A percentile compares a stretch with the other conserved stretches of the same genome.
Evolutionary conservation across 2,329 filamentous ascomycete genomes (phyloP).

Genomic region (Neonectria coccinea): DNA sequence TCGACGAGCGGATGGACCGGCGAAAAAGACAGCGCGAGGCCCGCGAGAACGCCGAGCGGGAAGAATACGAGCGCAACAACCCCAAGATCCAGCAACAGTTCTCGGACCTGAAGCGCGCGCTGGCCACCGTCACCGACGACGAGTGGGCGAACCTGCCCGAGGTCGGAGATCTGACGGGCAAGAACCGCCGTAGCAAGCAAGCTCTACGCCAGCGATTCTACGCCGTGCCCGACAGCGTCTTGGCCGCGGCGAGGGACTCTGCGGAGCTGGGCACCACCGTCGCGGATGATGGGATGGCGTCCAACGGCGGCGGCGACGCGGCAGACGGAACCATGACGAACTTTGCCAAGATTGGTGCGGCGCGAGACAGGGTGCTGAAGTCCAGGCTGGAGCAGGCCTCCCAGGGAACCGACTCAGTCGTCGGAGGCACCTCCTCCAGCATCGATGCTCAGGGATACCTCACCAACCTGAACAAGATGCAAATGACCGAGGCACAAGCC

Average conservation of each 20-base stretch:
- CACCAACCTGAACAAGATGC: constrained; percentile 87
- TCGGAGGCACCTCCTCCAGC: constrained; percentile 84
- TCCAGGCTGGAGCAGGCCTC: constrained; percentile 94
- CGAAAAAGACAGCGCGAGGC: constrained; percentile 93
- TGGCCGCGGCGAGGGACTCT: constrained; percentile 85
- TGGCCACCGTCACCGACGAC: constrained; percentile 90
- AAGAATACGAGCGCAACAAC: constrained; percentile 97
- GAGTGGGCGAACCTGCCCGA: constrained; percentile 97
- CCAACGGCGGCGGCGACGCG: constrained; percentile 50
- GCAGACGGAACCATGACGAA: constrained; percentile 96
- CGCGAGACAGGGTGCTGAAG: constrained; percentile 93
- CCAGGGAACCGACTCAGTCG: constrained; percentile 72
- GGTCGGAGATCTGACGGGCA: constrained; percentile 95
- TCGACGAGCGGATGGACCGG: constrained; percentile 97
- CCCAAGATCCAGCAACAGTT: constrained; percentile 99
- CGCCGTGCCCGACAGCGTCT: constrained; percentile 94
- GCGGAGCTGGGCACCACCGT: constrained; percentile 89
- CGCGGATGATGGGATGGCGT: constrained; percentile 77
- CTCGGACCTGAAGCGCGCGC: constrained; percentile 90
- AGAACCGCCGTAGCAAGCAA: constrained; percentile 87
- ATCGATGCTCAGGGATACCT: constrained; percentile 97
- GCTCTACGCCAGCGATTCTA: constrained; percentile 89
- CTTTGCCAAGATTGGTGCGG: constrained; percentile 96
- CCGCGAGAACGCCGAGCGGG: constrained; percentile 88
- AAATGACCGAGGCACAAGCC: constrained; percentile 81